Conservation (phyloP, 2,329 filamentous ascomycete species). For the Myotisia sp. region DNA sequence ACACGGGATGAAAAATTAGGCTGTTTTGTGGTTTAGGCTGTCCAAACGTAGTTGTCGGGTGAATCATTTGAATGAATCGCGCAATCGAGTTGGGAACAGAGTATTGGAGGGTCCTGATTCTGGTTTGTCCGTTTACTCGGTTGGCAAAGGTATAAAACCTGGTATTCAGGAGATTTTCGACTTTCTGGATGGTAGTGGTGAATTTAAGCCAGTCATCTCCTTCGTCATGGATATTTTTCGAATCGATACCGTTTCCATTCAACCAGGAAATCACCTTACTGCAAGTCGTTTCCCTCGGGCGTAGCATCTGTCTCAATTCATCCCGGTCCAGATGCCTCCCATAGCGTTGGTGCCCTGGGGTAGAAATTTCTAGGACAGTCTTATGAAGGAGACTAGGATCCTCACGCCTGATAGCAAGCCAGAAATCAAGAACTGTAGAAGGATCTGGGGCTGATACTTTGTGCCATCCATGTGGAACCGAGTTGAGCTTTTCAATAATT, state of each 20-base stretch:
- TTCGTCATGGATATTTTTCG: slow-evolving; percentile 35
- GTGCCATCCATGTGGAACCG: slow-evolving; percentile 22
- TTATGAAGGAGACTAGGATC: slow-evolving; percentile 41
- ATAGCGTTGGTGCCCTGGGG: slow-evolving; percentile 44
- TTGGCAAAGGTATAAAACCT: slow-evolving; percentile 7
- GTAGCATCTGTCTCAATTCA: slow-evolving; percentile 41
- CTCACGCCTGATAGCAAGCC: slow-evolving; percentile 37
- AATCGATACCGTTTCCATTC: slow-evolving; percentile 34
- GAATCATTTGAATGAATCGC: slow-evolving; percentile 45
- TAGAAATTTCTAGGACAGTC: slow-evolving; percentile 46
- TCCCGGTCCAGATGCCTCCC: slow-evolving; percentile 49
- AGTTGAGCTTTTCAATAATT: slow-evolving; percentile 19
- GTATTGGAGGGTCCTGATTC: slow-evolving; percentile 45
- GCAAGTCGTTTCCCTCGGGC: slow-evolving; percentile 37
- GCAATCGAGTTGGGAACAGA: slow-evolving; percentile 45
- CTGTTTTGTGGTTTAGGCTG: slow-evolving; percentile 4
- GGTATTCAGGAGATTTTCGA: slow-evolving; percentile 8
- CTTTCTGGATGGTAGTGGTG: slow-evolving; percentile 8
- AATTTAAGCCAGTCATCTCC: slow-evolving; percentile 51
- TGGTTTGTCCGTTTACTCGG: slow-evolving; percentile 14
- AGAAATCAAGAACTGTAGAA: slow-evolving; percentile 34
- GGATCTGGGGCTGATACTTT: slow-evolving; percentile 18
- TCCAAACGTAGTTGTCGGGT: slow-evolving; percentile 52
- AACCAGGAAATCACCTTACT: slow-evolving; percentile 44
- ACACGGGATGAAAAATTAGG: slow-evolving; percentile 23